phyloP scores from a whole-genome alignment of 768 basidiomycete genomes.

The Udeniomyces megalosporus region DNA sequence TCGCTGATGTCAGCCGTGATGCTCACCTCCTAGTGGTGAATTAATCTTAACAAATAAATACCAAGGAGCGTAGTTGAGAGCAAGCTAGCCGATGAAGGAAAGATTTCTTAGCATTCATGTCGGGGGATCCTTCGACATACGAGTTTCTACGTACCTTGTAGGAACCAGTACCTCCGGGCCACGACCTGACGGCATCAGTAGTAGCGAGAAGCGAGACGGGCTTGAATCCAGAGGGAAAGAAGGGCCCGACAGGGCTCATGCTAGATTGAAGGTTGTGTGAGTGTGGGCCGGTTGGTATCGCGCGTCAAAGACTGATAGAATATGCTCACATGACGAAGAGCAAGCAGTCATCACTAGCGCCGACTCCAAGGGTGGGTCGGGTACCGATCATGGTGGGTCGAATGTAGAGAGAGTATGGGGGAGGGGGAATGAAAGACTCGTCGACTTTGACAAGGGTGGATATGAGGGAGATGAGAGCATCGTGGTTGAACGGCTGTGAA shows the following conservation, averaged over 20 bases:
- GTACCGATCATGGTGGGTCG: conserved; percentile 21
- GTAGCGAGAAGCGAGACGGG: conserved; percentile 32
- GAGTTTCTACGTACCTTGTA: conserved; percentile 29
- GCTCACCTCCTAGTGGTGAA: no score
- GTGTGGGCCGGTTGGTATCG: no score
- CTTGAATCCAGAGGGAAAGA: conserved; percentile 20
- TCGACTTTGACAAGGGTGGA: conserved; percentile 18
- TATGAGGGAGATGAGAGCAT: conserved; percentile 18
- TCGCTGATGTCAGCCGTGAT: no score
- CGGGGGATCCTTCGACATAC: no score
- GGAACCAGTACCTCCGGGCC: conserved; percentile 79
- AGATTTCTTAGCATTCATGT: no score
- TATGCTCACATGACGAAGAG: conserved; percentile 18
- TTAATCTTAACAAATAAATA: no score
- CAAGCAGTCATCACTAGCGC: conserved; percentile 16
- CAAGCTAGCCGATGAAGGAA: conserved; percentile 19
- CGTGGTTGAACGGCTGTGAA: conserved; percentile 17
- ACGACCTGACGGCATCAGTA: conserved; percentile 65
- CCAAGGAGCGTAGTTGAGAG: conserved; percentile 20
- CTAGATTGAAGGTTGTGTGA: not conserved
- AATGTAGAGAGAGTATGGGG: conserved; percentile 17
- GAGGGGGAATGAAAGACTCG: conserved; percentile 19
- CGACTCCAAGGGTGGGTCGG: conserved; percentile 18
- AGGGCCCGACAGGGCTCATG: conserved; percentile 21
- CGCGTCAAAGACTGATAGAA: no score